Evolutionary conservation across 495 filamentous ascomycete species (phyloP), one percentile per base, ranked within the genome.

Genomic region (Choiromyces venosus): DNA sequence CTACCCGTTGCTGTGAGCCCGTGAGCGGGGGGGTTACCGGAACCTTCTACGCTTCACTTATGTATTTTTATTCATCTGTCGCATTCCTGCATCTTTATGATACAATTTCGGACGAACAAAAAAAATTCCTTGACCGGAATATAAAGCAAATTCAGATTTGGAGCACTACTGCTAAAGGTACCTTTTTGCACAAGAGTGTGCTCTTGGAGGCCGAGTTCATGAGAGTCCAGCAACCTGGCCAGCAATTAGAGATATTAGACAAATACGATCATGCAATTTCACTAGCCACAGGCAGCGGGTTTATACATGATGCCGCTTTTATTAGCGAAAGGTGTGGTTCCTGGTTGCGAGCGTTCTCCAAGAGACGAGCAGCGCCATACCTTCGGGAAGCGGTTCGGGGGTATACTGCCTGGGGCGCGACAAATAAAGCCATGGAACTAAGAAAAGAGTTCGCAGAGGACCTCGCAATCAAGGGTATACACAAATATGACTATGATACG

Each of bases 261-360:
- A 75, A 73, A 56, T 81, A 81, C 42, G 79, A 81, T 56, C 66
- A 79, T n/a, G 79, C 79, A 6, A 81, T 81, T 64, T 70, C 76
- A 38, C 76, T 81, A 8, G 79, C 79, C 9, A 76, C 40, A 42
- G 72, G 75, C 67, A 76, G 61, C 36, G 75, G 76, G 1, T 81
- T 81, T 67, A 56, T 76, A 19, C 79, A 81, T 64, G 79, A 81
- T 66, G 73, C 79, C n/a, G 79, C 79, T 1, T 81, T 81, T 33
- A 71, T 78, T 18, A 81, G 77, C 39, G 79, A 81, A 39, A 79
- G 79, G 33, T 81, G 79, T 40, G 79, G 79, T 39, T 64, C 65
- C 36, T 81, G 79, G 79, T 65, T 81, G 21, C 75, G 65, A 56
- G 71, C 67, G 8, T 73, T 79, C 65, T 81, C 79, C 12, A 76